Conservation (phyloP, 441 rosid genomes). For the Theobroma grandiflorum region DNA sequence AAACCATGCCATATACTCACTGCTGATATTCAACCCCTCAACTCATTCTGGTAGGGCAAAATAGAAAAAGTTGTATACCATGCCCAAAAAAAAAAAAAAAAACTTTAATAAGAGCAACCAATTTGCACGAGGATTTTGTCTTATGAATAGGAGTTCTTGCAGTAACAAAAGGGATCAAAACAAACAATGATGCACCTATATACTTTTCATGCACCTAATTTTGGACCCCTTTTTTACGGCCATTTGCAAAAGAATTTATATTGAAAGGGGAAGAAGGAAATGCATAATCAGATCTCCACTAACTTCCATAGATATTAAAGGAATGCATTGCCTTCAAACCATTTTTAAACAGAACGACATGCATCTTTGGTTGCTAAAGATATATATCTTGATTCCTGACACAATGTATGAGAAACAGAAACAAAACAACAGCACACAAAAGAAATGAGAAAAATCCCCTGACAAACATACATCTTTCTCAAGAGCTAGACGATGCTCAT, state of each 20-base stretch:
- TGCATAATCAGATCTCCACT: constrained; percentile 19
- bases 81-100: background rate
- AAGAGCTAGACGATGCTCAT: constrained; percentile 75
- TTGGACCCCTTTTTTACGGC: constrained; percentile 6
- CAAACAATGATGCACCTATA: background rate
- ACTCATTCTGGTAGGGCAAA: background rate
- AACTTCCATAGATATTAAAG: background rate
- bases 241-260: constrained; percentile 15
- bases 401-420: constrained; percentile 16
- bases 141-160: background rate
- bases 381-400: background rate
- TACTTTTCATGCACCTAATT: background rate
- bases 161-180: background rate
- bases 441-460: background rate
- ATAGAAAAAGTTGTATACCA: background rate
- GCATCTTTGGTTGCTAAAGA: constrained; percentile 20
- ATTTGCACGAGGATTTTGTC: background rate
- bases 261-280: background rate
- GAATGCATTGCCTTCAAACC: background rate
- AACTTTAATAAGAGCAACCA: constrained; percentile 1
- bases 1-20: background rate
- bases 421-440: constrained; percentile 8
- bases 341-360: background rate
- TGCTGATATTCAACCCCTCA: background rate
- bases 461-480: constrained; percentile 72